Percentiles rank a stretch among this genome's conserved stretches.
Evolutionary conservation across 2,329 filamentous ascomycete species (phyloP).

Genomic region (Fonsecaea nubica): DNA sequence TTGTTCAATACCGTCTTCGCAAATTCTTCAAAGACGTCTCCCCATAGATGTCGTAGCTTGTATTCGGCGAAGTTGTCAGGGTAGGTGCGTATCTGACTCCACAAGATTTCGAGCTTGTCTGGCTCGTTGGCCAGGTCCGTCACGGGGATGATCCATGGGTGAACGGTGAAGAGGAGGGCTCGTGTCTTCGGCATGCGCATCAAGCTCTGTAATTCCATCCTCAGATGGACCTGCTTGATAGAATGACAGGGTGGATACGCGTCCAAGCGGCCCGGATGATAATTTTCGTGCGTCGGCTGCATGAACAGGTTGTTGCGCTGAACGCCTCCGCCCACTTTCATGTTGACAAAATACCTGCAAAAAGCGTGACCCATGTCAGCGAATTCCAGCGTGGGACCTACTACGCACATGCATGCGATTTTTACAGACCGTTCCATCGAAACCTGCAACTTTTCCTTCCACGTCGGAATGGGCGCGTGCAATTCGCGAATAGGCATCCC

Average conservation of each 20-base stretch:
- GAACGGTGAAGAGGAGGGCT: background rate
- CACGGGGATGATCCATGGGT: background rate
- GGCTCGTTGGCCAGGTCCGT: background rate
- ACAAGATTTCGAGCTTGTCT: background rate
- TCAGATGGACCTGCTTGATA: background rate
- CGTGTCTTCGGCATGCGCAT: background rate
- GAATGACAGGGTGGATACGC: background rate
- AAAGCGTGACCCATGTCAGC: background rate
- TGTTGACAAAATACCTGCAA: background rate
- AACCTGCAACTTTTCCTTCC: background rate
- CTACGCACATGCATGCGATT: too few species aligned
- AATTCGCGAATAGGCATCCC: background rate
- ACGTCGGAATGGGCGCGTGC: background rate
- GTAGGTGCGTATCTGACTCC: background rate
- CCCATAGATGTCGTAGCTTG: background rate
- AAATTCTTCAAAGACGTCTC: background rate
- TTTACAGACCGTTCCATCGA: background rate
- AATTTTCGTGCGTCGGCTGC: background rate
- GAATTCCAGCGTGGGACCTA: background rate
- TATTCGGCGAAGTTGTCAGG: background rate
- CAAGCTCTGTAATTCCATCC: background rate
- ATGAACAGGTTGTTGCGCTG: conserved; percentile 7
- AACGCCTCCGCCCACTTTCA: background rate
- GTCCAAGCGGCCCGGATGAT: background rate
- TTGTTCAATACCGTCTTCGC: background rate